A percentile compares a stretch with the other conserved stretches of the same genome.
These are phyloP conservation scores for Botrytis aclada DNA, from an alignment of 2,329 filamentous ascomycete species.

Conservation along the genomic window DNA sequence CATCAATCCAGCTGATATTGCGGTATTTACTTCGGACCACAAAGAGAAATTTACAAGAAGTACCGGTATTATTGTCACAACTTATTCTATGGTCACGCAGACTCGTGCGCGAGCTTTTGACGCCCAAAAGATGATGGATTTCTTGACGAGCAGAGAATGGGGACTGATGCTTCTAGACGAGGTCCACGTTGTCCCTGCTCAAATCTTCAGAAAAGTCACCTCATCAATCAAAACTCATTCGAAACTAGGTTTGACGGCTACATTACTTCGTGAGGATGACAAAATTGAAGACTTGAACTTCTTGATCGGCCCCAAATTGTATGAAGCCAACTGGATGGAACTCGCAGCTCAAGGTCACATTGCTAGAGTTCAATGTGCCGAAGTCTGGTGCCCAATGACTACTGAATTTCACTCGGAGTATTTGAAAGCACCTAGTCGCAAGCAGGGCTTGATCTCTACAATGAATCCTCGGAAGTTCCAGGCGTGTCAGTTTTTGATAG, in stretches of 20 bases:
- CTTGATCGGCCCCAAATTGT: conserved; percentile 93
- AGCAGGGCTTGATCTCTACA: conserved; percentile 73
- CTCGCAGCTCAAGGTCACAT: conserved; percentile 96
- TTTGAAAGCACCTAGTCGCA: conserved; percentile 65
- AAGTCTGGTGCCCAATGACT: conserved; percentile 99
- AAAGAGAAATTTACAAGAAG: conserved; percentile 83
- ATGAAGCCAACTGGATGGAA: conserved; percentile 99
- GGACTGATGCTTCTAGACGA: conserved; percentile 96
- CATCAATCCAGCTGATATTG: conserved; percentile 88
- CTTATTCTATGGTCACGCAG: conserved; percentile 98
- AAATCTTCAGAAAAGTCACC: conserved; percentile 93
- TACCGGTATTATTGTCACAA: conserved; percentile 95
- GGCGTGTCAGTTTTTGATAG: conserved; percentile 95
- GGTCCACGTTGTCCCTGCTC: conserved; percentile 94
- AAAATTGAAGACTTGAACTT: conserved; percentile 98
- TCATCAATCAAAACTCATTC: conserved; percentile 91
- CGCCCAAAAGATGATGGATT: conserved; percentile 96
- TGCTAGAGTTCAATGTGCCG: conserved; percentile 93
- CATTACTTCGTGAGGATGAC: conserved; percentile 91
- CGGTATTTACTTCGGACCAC: conserved; percentile 90
- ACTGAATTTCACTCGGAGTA: conserved; percentile 98
- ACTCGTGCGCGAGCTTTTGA: conserved; percentile 85
- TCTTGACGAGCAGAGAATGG: conserved; percentile 86
- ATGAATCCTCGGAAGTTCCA: conserved; percentile 99
- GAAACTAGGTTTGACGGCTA: conserved; percentile 92